phyloP scores from a whole-genome alignment of 805 yeast species.

The Yamadazyma tumulicola region DNA sequence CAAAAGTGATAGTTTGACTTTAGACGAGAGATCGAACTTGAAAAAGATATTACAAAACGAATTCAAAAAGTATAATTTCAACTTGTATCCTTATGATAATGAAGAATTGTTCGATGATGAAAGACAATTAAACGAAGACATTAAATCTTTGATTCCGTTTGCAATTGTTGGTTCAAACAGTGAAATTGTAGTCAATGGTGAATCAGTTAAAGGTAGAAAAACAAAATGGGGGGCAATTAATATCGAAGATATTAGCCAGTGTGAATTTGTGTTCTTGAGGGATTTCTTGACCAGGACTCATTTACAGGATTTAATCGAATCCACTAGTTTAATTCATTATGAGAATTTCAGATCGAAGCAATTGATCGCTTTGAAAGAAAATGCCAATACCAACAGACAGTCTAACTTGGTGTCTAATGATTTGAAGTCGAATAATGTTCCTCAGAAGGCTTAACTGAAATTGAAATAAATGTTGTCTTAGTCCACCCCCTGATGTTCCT shows the following conservation, averaged over 20 bases:
- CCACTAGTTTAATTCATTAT: constrained; percentile 83
- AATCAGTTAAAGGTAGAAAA: constrained; percentile 81
- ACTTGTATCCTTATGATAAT: constrained; percentile 79
- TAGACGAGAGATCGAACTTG: constrained; percentile 76
- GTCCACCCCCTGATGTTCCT: too few species aligned
- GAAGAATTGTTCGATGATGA: constrained; percentile 70
- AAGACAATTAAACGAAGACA: constrained; percentile 67
- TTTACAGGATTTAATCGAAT: constrained; percentile 91
- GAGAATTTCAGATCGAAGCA: constrained; percentile 93
- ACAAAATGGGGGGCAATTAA: constrained; percentile 92
- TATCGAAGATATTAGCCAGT: constrained; percentile 91
- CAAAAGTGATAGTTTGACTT: constrained; percentile 84
- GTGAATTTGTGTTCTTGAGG: constrained; percentile 92
- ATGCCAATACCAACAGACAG: constrained; percentile 45
- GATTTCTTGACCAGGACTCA: constrained; percentile 95
- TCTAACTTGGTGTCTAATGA: constrained; percentile 9
- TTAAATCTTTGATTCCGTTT: constrained; percentile 77
- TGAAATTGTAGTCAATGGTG: constrained; percentile 72
- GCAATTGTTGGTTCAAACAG: constrained; percentile 91
- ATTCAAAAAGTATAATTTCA: constrained; percentile 66
- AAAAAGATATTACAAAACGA: constrained; percentile 77
- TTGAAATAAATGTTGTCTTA: background rate
- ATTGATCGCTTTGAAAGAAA: constrained; percentile 88
- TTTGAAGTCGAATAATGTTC: background rate
- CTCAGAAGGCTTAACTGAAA: constrained; percentile 1